These are phyloP conservation scores for Penicillium antarcticum DNA, from an alignment of 495 filamentous ascomycete genomes.

Conservation along the genomic window DNA sequence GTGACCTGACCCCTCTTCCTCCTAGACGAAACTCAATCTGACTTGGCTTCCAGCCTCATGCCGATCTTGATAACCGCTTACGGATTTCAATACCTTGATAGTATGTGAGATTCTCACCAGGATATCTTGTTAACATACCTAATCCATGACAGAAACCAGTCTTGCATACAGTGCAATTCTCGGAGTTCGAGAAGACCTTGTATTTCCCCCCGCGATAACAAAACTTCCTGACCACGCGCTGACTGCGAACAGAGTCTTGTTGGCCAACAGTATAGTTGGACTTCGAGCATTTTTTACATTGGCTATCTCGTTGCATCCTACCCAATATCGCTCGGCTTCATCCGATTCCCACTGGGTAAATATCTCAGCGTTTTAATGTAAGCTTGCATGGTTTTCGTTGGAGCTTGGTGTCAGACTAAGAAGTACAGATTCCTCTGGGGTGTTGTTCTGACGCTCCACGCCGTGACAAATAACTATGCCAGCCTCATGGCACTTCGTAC, in stretches of 20 bases:
- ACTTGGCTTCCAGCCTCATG: slow-evolving; percentile 4
- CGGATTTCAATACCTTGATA: slow-evolving; percentile 15
- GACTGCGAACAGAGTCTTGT: slow-evolving; percentile 22
- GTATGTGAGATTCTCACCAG: neutral
- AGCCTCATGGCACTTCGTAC: slow-evolving; percentile 44
- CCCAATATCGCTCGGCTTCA: slow-evolving; percentile 31
- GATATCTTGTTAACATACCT: neutral
- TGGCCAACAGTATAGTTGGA: slow-evolving; percentile 49
- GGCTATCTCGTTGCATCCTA: slow-evolving; percentile 23
- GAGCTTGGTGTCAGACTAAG: neutral
- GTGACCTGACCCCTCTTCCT: neutral
- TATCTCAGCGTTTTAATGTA: slow-evolving; percentile 15
- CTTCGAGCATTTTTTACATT: slow-evolving; percentile 26
- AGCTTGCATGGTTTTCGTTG: neutral
- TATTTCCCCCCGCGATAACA: neutral
- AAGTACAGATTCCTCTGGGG: slow-evolving; percentile 32
- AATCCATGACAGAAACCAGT: slow-evolving; percentile 29
- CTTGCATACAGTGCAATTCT: slow-evolving; percentile 49
- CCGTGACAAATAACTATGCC: slow-evolving; percentile 41
- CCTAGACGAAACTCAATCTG: neutral
- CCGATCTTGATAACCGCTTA: slow-evolving; percentile 13
- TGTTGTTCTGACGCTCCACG: slow-evolving; percentile 43
- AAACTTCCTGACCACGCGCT: neutral
- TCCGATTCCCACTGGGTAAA: slow-evolving; percentile 10
- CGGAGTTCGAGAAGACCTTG: slow-evolving; percentile 41